Evolutionary conservation across 2,329 filamentous ascomycete species (phyloP), one percentile per base, ranked within the genome.

Genomic region (Paraconiothyrium sp.): DNA sequence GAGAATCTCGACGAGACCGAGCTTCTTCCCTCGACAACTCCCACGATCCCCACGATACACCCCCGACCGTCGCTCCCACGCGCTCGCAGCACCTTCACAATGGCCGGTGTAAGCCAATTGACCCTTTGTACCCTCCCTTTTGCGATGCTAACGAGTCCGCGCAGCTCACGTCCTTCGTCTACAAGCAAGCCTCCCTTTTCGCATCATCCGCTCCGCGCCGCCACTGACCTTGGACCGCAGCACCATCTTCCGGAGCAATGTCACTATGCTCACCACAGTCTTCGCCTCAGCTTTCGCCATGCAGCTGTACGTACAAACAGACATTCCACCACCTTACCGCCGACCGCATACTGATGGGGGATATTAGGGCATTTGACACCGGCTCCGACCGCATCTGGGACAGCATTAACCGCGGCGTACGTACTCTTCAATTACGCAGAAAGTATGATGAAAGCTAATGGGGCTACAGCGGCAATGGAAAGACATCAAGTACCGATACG

Each of bases 401-500:
- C 81, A 86, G 82, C 79, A 82, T 94, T 79, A 99, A 99, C 89
- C 88, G 86, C 76, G 95, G 95, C 76, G 94, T 97, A 75, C 35
- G 75, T 76, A 61, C 6, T 54, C 4, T 1, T 10, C 5, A 22
- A 14, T 10, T 16, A 8, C 11, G 39, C 35, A 5, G 10, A n/a
- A 13, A 6, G 11, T 35, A 24, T 20, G 54, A 41, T 32, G 41
- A 16, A 14, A 30, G 70, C 74, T 76, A 70, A 76, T 59, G 16
- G 32, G 30, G 13, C 30, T 61, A 72, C 77, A 98, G 94, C 93
- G 94, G 77, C 94, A 97, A 96, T 98, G 95, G 95, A 97, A 97
- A 88, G 95, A 99, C 81, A 97, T 99, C 85, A 94, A 96, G 84
- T 84, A 90, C 81, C 90, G 87, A 82, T 99, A 97, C 82, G 81